These are phyloP conservation scores for Hymenoscyphus repandus DNA, from an alignment of 2,329 filamentous ascomycete species.

Conservation along the genomic window DNA sequence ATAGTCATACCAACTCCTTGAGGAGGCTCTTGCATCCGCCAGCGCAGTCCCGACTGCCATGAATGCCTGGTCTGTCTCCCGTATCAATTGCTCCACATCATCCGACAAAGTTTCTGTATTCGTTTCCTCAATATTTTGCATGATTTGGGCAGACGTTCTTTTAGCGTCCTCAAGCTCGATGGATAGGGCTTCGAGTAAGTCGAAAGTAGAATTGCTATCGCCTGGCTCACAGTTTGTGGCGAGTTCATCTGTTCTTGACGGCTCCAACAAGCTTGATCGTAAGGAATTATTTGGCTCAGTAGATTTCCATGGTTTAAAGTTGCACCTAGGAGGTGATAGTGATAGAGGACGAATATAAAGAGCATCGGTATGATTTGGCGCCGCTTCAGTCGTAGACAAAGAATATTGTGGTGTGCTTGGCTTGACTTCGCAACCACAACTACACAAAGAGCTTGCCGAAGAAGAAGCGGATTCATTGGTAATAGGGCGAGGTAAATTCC, in stretches of 20 bases:
- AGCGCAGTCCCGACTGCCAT: conserved; percentile 40
- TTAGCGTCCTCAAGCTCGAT: conserved; percentile 20
- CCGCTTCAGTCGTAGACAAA: conserved; percentile 20
- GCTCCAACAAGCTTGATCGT: conserved; percentile 4
- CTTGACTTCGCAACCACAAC: conserved; percentile 35
- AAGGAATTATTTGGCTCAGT: conserved; percentile 18
- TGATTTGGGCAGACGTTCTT: conserved; percentile 27
- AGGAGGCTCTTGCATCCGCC: conserved; percentile 33
- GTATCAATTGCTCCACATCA: conserved; percentile 40
- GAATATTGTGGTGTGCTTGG: conserved; percentile 17
- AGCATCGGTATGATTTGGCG: conserved; percentile 22
- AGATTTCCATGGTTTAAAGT: conserved; percentile 23
- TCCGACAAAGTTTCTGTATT: conserved; percentile 17
- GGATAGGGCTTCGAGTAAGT: conserved; percentile 30
- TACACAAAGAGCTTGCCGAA: conserved; percentile 42
- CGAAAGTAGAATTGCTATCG: conserved; percentile 18
- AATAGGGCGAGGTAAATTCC: conserved; percentile 23
- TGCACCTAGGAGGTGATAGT: conserved; percentile 13
- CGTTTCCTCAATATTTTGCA: conserved; percentile 9
- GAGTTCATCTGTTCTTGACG: conserved; percentile 1
- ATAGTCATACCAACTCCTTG: conserved; percentile 24
- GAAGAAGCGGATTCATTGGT: conserved; percentile 36
- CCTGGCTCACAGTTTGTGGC: conserved; percentile 2
- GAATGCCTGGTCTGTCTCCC: conserved; percentile 47
- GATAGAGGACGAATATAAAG: conserved; percentile 26